Conservation (phyloP, 2,329 filamentous ascomycete genomes). For the Beauveria varroae region DNA sequence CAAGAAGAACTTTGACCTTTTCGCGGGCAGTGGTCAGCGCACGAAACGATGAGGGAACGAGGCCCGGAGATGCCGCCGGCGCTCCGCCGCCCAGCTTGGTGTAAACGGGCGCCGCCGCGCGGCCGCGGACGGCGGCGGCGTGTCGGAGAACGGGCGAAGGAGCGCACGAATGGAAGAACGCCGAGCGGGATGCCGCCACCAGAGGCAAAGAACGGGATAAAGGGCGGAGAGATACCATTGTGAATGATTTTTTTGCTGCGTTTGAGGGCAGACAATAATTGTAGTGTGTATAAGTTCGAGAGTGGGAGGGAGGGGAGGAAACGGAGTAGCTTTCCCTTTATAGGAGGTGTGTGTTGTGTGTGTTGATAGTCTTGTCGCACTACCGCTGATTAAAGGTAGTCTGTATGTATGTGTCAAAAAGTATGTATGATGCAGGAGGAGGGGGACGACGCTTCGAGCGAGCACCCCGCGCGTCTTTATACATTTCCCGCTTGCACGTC, state of each 20-base stretch:
- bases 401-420: constrained; percentile 9
- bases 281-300: neutral
- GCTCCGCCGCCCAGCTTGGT: constrained; percentile 27
- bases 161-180: constrained; percentile 18
- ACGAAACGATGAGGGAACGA: constrained; percentile 42
- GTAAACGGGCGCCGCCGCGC: constrained; percentile 12
- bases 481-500: neutral
- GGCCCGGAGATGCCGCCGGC: constrained; percentile 20
- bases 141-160: constrained; percentile 16
- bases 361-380: neutral
- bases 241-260: constrained; percentile 8
- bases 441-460: neutral
- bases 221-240: constrained; percentile 26
- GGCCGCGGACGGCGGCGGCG: constrained; percentile 4
- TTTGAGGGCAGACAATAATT: neutral
- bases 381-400: neutral
- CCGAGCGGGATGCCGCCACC: constrained; percentile 18
- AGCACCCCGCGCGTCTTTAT: constrained; percentile 2
- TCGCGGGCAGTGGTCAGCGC: constrained; percentile 41
- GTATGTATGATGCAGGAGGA: constrained; percentile 1
- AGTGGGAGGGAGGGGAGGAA: neutral
- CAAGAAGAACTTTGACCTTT: constrained; percentile 90
- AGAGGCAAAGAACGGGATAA: constrained; percentile 20
- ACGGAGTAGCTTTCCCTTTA: neutral
- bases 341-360: neutral